phyloP scores from a whole-genome alignment of 225 moss, liverwort and hornwort species.

The Antitrichia curtipendula region DNA sequence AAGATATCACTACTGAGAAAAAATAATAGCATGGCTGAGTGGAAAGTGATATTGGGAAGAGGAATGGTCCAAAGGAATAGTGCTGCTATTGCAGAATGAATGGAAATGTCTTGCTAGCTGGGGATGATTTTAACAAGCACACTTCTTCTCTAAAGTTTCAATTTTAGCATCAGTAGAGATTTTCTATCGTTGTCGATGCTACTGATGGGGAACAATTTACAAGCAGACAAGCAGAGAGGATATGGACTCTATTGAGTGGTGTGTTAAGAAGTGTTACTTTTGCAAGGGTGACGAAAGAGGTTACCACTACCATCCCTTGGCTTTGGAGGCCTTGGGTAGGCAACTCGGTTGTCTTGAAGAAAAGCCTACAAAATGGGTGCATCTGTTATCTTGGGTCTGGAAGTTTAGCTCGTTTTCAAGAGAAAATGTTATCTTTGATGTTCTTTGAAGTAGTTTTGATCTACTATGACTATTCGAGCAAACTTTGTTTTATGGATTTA shows the following conservation, averaged over 20 bases:
- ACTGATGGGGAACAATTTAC: too few relatives aligned
- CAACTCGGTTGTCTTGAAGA: too few relatives aligned
- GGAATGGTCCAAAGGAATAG: background rate
- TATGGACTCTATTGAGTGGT: too few relatives aligned
- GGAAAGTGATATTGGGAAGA: background rate
- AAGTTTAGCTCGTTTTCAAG: background rate
- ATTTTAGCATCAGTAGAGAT: too few relatives aligned
- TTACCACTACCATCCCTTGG: background rate
- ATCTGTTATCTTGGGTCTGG: background rate
- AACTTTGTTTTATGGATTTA: too few relatives aligned
- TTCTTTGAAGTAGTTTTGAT: background rate
- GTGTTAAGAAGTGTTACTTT: background rate
- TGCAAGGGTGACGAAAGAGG: background rate
- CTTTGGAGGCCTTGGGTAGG: background rate
- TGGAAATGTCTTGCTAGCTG: too few relatives aligned
- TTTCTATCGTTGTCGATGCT: too few relatives aligned
- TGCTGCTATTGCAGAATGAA: too few relatives aligned
- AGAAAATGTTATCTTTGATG: background rate
- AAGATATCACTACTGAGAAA: background rate
- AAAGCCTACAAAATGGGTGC: too few relatives aligned
- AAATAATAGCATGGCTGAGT: background rate
- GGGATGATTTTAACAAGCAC: too few relatives aligned
- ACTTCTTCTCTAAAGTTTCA: too few relatives aligned
- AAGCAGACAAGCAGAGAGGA: fast-evolving
- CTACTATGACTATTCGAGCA: too few relatives aligned